Conservation (phyloP, 2,329 filamentous ascomycete species). For the Fusarium mundagurra region DNA sequence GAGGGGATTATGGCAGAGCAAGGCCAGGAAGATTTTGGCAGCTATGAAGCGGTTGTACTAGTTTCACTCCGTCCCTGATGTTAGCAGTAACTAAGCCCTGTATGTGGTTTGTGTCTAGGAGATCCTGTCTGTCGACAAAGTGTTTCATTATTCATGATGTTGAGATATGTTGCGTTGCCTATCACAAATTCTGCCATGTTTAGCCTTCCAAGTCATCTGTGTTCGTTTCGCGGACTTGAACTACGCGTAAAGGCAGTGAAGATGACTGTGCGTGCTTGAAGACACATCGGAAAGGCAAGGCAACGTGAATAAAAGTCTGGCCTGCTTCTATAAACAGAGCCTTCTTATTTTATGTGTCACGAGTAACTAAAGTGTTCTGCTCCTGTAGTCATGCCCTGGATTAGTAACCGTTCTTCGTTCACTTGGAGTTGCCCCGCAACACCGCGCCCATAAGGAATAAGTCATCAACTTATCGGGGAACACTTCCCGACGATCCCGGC, state of each 20-base stretch:
- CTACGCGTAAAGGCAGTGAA: too few relatives aligned
- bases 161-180: accelerated
- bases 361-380: neutral
- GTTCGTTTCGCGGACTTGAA: neutral
- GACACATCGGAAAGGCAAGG: neutral
- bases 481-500: neutral
- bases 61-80: neutral
- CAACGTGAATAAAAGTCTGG: neutral
- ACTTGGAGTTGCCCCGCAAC: neutral
- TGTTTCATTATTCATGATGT: neutral
- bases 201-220: neutral
- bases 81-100: neutral
- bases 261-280: neutral
- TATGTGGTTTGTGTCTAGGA: accelerated
- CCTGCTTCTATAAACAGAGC: accelerated
- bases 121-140: neutral
- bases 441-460: neutral
- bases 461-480: neutral
- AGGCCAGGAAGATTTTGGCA: neutral
- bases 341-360: accelerated
- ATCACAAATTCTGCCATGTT: neutral
- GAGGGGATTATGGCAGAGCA: too few relatives aligned
- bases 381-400: accelerated
- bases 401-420: neutral
- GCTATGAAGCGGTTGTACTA: neutral